Percentiles rank a stretch among this genome's conserved stretches.
Evolutionary conservation across 305 asterid species (phyloP).

Genomic region (Lippia alba): DNA sequence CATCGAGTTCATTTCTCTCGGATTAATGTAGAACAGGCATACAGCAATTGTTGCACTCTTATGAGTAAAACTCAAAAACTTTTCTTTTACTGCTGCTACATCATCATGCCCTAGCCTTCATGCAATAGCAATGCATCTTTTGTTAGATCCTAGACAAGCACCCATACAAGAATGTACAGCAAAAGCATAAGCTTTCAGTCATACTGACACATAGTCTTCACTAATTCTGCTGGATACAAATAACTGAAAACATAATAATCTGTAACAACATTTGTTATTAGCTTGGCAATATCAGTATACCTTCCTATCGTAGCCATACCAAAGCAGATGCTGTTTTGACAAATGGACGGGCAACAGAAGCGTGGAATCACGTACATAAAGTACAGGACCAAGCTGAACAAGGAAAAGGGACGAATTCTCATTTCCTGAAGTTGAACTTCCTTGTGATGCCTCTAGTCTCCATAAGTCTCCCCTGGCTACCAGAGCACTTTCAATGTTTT

Average conservation of each 20-base stretch:
- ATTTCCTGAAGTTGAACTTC: conserved; percentile 79
- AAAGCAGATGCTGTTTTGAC: conserved; percentile 93
- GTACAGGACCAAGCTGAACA: conserved; percentile 97
- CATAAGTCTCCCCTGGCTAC: conserved; percentile 95
- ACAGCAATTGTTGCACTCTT: background rate
- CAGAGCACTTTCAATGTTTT: conserved; percentile 75
- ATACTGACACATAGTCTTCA: conserved; percentile 16
- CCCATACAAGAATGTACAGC: conserved; percentile 7
- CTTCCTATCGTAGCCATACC: conserved; percentile 99
- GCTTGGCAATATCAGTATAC: conserved; percentile 46
- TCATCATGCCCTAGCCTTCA: background rate
- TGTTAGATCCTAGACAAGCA: conserved; percentile 1
- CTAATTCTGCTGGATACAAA: background rate
- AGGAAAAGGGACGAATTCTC: conserved; percentile 82
- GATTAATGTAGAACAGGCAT: background rate
- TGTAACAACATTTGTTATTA: conserved; percentile 1
- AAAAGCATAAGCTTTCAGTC: background rate
- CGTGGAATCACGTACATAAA: conserved; percentile 95
- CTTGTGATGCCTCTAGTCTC: conserved; percentile 97
- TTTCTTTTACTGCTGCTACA: background rate
- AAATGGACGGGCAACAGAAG: conserved; percentile 93
- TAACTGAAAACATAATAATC: conserved; percentile 2
- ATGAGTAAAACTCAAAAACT: background rate
- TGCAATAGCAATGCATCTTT: background rate
- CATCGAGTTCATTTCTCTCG: background rate